These are phyloP conservation scores for Caryopteris hybrid DNA, from an alignment of 305 asterid genomes.

Conservation along the genomic window DNA sequence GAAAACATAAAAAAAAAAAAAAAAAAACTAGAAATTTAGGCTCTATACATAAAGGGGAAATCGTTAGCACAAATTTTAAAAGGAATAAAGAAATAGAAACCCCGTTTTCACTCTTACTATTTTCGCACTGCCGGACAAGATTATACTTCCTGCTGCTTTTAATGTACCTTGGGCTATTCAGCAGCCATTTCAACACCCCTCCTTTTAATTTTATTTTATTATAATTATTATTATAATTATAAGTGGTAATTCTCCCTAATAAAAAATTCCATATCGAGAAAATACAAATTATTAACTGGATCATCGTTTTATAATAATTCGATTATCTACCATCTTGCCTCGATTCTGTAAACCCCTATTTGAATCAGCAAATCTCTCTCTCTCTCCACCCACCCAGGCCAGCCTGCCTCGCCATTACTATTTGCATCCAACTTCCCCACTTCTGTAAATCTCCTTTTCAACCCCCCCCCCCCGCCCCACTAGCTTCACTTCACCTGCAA, in stretches of 20 bases:
- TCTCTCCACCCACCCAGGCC: neutral
- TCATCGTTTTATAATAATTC: slow-evolving; percentile 15
- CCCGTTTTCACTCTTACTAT: slow-evolving; percentile 13
- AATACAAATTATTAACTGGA: neutral
- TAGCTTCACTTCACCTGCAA: too few species aligned
- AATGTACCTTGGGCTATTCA: slow-evolving; percentile 20
- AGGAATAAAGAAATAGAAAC: neutral
- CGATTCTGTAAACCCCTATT: slow-evolving; percentile 45
- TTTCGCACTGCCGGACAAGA: slow-evolving; percentile 16
- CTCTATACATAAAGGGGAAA: too few species aligned
- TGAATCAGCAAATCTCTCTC: slow-evolving; percentile 33
- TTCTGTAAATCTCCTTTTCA: slow-evolving; percentile 17
- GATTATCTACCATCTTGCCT: slow-evolving; percentile 35
- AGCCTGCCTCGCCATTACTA: slow-evolving; percentile 2
- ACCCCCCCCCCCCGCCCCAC: slow-evolving; percentile 16
- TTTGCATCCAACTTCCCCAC: slow-evolving; percentile 26
- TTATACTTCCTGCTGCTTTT: slow-evolving; percentile 24
- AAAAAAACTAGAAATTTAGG: too few species aligned
- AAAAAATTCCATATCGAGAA: neutral
- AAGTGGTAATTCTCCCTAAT: neutral
- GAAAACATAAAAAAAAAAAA: too few species aligned
- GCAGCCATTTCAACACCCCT: slow-evolving; percentile 8
- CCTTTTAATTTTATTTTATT: neutral
- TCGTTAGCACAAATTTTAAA: too few species aligned
- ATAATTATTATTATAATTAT: too few species aligned